A percentile compares a stretch with the other conserved stretches of the same genome.
These are phyloP conservation scores for Flaveria robusta DNA, from an alignment of 129 eudicot species.

Conservation along the genomic window DNA sequence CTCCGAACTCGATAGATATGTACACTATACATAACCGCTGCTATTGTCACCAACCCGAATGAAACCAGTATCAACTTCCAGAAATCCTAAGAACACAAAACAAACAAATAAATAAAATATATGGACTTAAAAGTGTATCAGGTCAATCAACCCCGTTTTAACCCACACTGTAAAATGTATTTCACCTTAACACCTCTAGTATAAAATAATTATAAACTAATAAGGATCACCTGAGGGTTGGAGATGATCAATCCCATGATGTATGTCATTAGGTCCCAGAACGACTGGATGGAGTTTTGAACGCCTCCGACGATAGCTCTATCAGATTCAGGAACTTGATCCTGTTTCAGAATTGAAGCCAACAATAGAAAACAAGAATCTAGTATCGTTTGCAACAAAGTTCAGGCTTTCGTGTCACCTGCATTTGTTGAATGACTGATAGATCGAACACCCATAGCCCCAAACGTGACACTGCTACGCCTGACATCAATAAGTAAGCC, in stretches of 20 bases:
- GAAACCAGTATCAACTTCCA: conserved; percentile 74
- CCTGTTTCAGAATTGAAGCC: conserved; percentile 43
- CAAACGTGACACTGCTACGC: conserved; percentile 85
- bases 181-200: not conserved
- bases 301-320: conserved; percentile 95
- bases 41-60: conserved; percentile 60
- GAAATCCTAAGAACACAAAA: conserved; percentile 58
- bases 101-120: not conserved
- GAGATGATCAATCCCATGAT: conserved; percentile 84
- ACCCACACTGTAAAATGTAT: not conserved
- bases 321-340: conserved; percentile 76
- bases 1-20: conserved; percentile 76
- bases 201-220: not conserved
- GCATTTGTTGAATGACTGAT: conserved; percentile 94
- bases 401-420: conserved; percentile 42
- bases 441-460: conserved; percentile 94
- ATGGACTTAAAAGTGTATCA: not conserved
- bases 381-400: not conserved
- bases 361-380: conserved; percentile 15
- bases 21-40: conserved; percentile 61
- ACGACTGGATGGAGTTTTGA: conserved; percentile 84
- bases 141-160: too few relatives aligned
- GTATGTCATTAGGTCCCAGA: conserved; percentile 84
- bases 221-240: conserved; percentile 67
- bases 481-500: conserved; percentile 74